A percentile compares a stretch with the other conserved stretches of the same genome.
Conservation (phyloP, 169 alveolate genomes). For the Eimeria sp. region DNA sequence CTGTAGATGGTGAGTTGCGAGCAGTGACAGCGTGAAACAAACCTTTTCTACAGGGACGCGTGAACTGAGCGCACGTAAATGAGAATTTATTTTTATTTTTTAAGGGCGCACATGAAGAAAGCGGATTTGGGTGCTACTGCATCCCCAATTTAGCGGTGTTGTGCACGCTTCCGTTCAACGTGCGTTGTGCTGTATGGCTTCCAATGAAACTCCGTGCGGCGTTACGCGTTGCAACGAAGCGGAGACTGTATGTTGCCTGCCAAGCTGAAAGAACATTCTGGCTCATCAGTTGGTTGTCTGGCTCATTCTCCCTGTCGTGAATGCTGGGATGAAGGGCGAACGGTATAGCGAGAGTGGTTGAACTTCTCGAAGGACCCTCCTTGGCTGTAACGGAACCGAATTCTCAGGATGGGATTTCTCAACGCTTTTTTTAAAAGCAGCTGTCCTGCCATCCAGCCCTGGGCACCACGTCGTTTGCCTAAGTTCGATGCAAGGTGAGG, state of each 20-base stretch:
- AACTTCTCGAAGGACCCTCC: too few species aligned
- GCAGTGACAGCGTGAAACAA: not conserved
- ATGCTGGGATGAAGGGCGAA: not conserved
- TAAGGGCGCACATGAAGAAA: not conserved
- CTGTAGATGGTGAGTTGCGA: conserved; percentile 40
- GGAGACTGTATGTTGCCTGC: not conserved
- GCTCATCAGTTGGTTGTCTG: not conserved
- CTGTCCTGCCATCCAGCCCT: too few species aligned
- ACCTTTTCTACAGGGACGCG: not conserved
- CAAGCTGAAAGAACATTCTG: not conserved
- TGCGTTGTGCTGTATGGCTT: not conserved
- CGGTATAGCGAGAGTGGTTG: not conserved
- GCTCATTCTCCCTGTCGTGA: not conserved
- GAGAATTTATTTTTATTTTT: not conserved
- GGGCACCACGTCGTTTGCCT: too few species aligned
- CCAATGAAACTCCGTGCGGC: not conserved
- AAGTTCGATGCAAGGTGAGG: too few species aligned
- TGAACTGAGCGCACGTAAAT: not conserved
- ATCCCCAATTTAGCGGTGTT: not conserved
- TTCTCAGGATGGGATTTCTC: too few species aligned
- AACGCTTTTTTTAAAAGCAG: too few species aligned
- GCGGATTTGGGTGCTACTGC: conserved; percentile 8
- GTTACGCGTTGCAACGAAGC: not conserved
- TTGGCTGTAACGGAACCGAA: too few species aligned
- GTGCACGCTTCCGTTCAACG: not conserved